phyloP scores from a whole-genome alignment of 2,329 filamentous ascomycete genomes.

The Pseudogymnoascus sp. region DNA sequence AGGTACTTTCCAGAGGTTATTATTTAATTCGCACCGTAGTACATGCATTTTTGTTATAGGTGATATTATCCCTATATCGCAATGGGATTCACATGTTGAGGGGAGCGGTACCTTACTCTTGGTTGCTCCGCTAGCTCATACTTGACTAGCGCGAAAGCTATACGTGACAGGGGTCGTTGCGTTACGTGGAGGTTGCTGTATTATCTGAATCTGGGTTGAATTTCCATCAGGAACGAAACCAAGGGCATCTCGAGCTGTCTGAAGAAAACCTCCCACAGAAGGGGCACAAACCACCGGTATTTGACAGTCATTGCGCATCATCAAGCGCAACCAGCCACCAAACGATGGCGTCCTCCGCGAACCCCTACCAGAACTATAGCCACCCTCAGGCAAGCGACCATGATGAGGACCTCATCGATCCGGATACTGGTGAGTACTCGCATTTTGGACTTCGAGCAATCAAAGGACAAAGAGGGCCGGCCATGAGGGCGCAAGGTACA shows the following conservation, averaged over 20 bases:
- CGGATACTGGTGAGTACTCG: slow-evolving; percentile 57
- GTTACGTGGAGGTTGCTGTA: slow-evolving; percentile 6
- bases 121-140: neutral
- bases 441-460: slow-evolving; percentile 12
- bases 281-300: neutral
- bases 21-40: neutral
- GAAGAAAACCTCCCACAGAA: neutral
- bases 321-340: neutral
- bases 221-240: neutral
- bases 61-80: neutral
- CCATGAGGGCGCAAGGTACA: neutral
- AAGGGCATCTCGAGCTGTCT: neutral
- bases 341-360: slow-evolving; percentile 32
- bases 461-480: neutral
- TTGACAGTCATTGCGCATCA: neutral
- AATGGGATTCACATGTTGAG: neutral
- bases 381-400: slow-evolving; percentile 43
- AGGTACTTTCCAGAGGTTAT: neutral
- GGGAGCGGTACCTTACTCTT: neutral
- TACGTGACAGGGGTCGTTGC: slow-evolving; percentile 3
- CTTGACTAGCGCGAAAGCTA: neutral
- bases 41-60: neutral
- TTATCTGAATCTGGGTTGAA: neutral
- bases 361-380: slow-evolving; percentile 49
- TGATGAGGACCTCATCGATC: slow-evolving; percentile 67